These are phyloP conservation scores for Paracorniculantispora psalliotae DNA, from an alignment of 2,329 filamentous ascomycete species.

Conservation along the genomic window DNA sequence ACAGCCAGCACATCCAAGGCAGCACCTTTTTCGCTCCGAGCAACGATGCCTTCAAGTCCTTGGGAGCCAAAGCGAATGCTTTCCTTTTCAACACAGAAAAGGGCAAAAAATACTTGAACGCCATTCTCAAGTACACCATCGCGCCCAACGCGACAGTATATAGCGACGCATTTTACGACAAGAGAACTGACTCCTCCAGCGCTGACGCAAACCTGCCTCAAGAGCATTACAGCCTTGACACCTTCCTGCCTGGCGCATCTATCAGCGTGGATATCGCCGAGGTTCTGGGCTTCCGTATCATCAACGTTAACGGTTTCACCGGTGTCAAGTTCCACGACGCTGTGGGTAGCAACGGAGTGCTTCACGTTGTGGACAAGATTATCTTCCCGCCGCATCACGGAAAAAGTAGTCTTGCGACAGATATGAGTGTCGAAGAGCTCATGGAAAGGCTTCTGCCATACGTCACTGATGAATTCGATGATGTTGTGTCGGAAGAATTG, in stretches of 20 bases:
- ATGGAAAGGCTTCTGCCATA: constrained; percentile 22
- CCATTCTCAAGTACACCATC: constrained; percentile 74
- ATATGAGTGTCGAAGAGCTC: constrained; percentile 16
- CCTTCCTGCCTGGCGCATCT: constrained; percentile 60
- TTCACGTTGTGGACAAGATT: constrained; percentile 70
- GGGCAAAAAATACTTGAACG: constrained; percentile 71
- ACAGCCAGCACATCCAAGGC: constrained; percentile 51
- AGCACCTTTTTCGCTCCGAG: constrained; percentile 76
- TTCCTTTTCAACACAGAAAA: constrained; percentile 76
- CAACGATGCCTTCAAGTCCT: constrained; percentile 72
- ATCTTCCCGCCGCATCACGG: constrained; percentile 66
- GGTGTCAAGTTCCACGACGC: constrained; percentile 64
- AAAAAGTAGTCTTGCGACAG: constrained; percentile 10
- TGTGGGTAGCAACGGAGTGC: constrained; percentile 72
- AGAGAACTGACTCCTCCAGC: constrained; percentile 23
- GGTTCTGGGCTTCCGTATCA: constrained; percentile 62
- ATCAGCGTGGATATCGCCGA: constrained; percentile 67
- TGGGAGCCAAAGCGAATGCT: constrained; percentile 68
- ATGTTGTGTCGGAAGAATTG: neutral
- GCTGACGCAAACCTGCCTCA: constrained; percentile 28
- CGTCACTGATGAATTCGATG: neutral
- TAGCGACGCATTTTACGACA: constrained; percentile 72
- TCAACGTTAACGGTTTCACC: constrained; percentile 71
- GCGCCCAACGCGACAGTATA: constrained; percentile 73
- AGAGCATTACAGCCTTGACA: constrained; percentile 65